Evolutionary conservation across 768 basidiomycete species (phyloP), one percentile per base, ranked within the genome.

Genomic region (Solioccasus polychromus): DNA sequence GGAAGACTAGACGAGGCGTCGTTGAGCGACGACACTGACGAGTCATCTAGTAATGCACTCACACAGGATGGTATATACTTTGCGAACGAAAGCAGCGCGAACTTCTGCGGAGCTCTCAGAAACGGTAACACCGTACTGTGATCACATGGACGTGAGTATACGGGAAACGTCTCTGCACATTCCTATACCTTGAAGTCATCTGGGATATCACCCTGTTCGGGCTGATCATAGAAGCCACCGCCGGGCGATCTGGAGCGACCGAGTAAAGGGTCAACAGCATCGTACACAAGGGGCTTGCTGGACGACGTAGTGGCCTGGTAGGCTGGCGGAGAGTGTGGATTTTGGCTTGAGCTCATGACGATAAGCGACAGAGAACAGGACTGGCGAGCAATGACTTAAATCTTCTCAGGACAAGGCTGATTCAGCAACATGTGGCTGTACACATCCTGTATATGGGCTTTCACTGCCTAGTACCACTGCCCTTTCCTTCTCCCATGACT

Each of bases 41-140:
- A 30, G 23, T 25, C n/a, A 2, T 10, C 20, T 29, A 22, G 32
- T n/a, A 19, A 18, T 8, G 15, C 44, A 72, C 87, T 75, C 59
- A 92, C 90, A 83, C 4, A 98, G 80, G 57, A 95, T 92, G 23
- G 79, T 80, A 68, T 92, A 95, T 28, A 92, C 88, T 73, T 96
- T 96, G 62, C 91, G 79, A 45, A 97, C 74, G 67, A 97, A 97
- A 5, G 83, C 89, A 51, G 80, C 77, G 42, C 91, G 75, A 59
- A 98, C 86, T 58, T 91, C 85, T 3, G 74, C 66, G 10, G 85
- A 77, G 48, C 85, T 85, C 48, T 91, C 89, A 2, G 81, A 78
- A 12, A 92, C 90, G 2, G 80, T 81, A 2, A 85, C 82, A 2
- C 90, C 90, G 59, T 92, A 92, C 88, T 90, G 47, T 24, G 15